phyloP scores from a whole-genome alignment of 306 rosid species.

The Vigna nakashimae region DNA sequence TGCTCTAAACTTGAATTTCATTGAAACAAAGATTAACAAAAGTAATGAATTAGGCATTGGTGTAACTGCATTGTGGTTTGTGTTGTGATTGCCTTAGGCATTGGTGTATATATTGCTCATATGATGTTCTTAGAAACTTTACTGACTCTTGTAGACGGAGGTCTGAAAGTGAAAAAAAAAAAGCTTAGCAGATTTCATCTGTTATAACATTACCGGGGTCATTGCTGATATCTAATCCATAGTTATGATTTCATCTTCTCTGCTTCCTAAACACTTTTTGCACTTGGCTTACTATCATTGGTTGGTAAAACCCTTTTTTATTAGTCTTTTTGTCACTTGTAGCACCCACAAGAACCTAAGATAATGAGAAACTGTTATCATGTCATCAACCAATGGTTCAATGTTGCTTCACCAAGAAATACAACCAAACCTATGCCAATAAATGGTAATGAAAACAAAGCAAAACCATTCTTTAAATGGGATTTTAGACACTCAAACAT shows the following conservation, averaged over 20 bases:
- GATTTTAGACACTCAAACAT: not conserved
- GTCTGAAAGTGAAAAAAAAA: too few species aligned
- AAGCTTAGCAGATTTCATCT: too few species aligned
- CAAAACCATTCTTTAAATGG: not conserved
- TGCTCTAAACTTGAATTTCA: too few species aligned
- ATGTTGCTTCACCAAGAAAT: slow-evolving; percentile 28
- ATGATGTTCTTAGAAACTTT: too few species aligned
- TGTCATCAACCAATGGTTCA: slow-evolving; percentile 33
- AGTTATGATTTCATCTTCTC: not conserved
- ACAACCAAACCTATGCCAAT: slow-evolving; percentile 13
- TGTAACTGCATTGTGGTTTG: too few species aligned
- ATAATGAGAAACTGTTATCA: slow-evolving; percentile 21
- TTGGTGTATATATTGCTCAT: too few species aligned
- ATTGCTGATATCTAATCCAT: not conserved
- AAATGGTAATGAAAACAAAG: too few species aligned
- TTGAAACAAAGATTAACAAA: too few species aligned
- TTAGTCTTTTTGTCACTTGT: slow-evolving; percentile 52
- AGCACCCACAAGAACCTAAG: slow-evolving; percentile 47
- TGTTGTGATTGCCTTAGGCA: too few species aligned
- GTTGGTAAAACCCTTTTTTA: not conserved
- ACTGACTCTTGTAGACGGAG: too few species aligned
- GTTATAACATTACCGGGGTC: too few species aligned
- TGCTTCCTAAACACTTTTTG: not conserved
- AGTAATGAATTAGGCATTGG: too few species aligned
- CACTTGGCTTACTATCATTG: slow-evolving; percentile 1